Evolutionary conservation across 805 yeast species (phyloP).

Genomic region (Maudiozyma serrabonitensis): DNA sequence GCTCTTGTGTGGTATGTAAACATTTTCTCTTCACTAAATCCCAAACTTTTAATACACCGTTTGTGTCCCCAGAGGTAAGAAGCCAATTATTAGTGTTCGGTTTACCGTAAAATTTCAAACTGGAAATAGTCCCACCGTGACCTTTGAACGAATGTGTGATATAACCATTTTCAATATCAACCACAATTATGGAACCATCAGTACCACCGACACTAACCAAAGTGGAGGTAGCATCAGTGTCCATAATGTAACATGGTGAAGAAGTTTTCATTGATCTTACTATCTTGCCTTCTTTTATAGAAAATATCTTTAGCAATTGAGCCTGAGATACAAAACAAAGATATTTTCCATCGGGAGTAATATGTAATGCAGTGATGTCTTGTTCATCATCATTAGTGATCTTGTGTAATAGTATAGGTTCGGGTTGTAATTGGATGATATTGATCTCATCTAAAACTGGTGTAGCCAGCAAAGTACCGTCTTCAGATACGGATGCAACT

Average conservation of each 20-base stretch:
- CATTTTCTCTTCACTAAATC: conserved; percentile 63
- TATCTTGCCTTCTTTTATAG: conserved; percentile 28
- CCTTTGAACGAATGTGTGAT: conserved; percentile 88
- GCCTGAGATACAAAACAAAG: conserved; percentile 75
- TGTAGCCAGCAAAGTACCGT: conserved; percentile 62
- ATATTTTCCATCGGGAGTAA: conserved; percentile 66
- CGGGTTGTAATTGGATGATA: conserved; percentile 49
- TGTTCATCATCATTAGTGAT: conserved; percentile 81
- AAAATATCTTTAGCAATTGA: conserved; percentile 63
- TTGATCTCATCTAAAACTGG: conserved; percentile 71
- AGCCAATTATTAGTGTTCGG: conserved; percentile 63
- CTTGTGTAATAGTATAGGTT: conserved; percentile 34
- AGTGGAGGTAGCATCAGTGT: conserved; percentile 72
- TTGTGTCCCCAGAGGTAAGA: conserved; percentile 63
- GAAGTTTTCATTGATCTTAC: conserved; percentile 48
- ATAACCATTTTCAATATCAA: conserved; percentile 84
- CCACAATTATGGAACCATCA: conserved; percentile 83
- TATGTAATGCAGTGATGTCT: conserved; percentile 57
- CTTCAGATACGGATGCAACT: conserved; percentile 54
- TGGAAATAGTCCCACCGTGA: conserved; percentile 81
- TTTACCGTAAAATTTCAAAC: conserved; percentile 66
- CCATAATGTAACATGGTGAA: conserved; percentile 74
- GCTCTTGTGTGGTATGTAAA: conserved; percentile 56
- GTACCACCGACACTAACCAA: conserved; percentile 90
- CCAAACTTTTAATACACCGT: conserved; percentile 49